phyloP scores from a whole-genome alignment of 2,329 filamentous ascomycete genomes.

The Diplodia seriata region DNA sequence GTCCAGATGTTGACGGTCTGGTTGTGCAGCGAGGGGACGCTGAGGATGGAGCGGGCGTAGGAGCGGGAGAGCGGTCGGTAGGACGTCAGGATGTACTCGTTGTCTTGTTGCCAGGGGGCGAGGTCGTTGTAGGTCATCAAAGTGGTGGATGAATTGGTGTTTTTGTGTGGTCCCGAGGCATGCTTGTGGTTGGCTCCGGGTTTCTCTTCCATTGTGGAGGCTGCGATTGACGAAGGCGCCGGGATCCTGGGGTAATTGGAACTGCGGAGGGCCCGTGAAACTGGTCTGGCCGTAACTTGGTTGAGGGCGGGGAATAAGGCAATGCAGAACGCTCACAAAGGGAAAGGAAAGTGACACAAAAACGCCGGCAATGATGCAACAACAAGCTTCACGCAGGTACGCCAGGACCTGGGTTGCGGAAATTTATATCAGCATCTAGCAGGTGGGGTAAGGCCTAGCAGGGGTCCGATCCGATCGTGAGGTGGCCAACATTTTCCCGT shows the following conservation, averaged over 20 bases:
- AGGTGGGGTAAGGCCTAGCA: constrained; percentile 13
- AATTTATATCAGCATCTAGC: constrained; percentile 3
- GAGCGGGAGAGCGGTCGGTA: constrained; percentile 70
- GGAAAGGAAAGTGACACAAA: not conserved
- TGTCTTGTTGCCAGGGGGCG: constrained; percentile 62
- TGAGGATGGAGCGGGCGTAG: constrained; percentile 63
- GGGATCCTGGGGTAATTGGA: not conserved
- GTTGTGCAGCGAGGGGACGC: constrained; percentile 71
- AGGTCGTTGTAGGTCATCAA: constrained; percentile 43
- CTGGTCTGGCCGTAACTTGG: too few species aligned
- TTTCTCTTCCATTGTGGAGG: constrained; percentile 11
- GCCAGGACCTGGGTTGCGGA: not conserved
- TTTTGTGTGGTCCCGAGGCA: too few species aligned
- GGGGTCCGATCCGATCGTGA: constrained; percentile 18
- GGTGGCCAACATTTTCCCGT: constrained; percentile 13
- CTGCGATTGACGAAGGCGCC: not conserved
- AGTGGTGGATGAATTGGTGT: not conserved
- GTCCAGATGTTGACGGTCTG: constrained; percentile 75
- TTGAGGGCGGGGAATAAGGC: too few species aligned
- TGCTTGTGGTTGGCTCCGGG: too few species aligned
- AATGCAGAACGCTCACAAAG: not conserved
- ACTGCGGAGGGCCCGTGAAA: not conserved
- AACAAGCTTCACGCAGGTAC: constrained; percentile 1
- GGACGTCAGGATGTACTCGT: constrained; percentile 70
- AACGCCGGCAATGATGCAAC: constrained; percentile 1